Evolutionary conservation across 2,329 filamentous ascomycete genomes (phyloP), one percentile per base, ranked within the genome.

Genomic region (Endocalyx cinctus): DNA sequence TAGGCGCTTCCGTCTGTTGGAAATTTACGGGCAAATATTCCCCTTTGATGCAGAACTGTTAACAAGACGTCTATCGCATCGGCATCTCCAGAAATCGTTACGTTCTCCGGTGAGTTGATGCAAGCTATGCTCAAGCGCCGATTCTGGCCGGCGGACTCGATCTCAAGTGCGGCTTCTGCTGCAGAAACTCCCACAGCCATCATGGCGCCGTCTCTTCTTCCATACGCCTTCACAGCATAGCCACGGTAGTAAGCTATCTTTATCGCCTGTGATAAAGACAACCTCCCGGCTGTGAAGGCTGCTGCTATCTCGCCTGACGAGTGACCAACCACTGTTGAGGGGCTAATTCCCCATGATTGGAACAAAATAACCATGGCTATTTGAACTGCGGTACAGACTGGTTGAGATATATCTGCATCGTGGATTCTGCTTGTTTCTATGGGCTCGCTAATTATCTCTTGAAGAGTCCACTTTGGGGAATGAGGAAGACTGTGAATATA

Each of bases 281-380:
- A 37, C 1, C 43, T 33, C 1, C 59, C 60, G 2, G 58, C 55
- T 3, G 57, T 56, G 31, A 64, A 69, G 0, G 66, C 64, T 0
- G 66, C 66, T 0, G 62, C 64, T 19, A 69, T 59, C 36, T 62
- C 59, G 2, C 58, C 58, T 1, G 51, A 56, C 0, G 58, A 62
- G 28, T 63, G 51, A 2, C 51, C 48, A 1, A 50, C 15, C 0
- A 45, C 35, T 1, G 38, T 29, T 0, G 26, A 5, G 2, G 50
- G 43, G 1, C 0, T 17, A 3, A 53, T 25, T 1, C 27, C 30
- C 42, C 43, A 54, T 2, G 6, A 23, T 1, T 12, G 10, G 1
- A 54, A 26, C 0, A 51, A 10, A 0, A 46, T 12, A 0, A 52
- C 35, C 3, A 55, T 26, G 1, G 17, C 42, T 4, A 55, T 40